These are phyloP conservation scores for Aphanomyces euteiches DNA, from an alignment of 352 stramenopile genomes.

Conservation along the genomic window DNA sequence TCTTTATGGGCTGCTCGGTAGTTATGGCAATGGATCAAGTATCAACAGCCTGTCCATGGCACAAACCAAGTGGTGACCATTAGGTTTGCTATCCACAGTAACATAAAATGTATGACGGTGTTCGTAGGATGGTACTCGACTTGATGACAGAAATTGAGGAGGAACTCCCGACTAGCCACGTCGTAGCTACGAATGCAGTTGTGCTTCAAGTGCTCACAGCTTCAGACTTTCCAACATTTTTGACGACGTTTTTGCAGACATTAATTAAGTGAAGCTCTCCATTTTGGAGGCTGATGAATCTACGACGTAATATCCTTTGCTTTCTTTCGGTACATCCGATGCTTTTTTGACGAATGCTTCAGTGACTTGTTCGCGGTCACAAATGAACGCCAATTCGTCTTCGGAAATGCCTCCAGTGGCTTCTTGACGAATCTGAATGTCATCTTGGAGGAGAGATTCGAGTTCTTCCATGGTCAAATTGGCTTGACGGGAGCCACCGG, in stretches of 20 bases:
- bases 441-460: slow-evolving; percentile 65
- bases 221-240: slow-evolving; percentile 20
- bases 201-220: not conserved
- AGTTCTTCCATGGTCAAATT: slow-evolving; percentile 68
- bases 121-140: not conserved
- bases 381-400: slow-evolving; percentile 58
- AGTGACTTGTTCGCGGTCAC: slow-evolving; percentile 66
- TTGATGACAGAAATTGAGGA: not conserved
- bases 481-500: slow-evolving; percentile 10
- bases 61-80: slow-evolving; percentile 9
- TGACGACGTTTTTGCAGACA: slow-evolving; percentile 9
- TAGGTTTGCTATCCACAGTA: not conserved
- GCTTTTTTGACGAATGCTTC: slow-evolving; percentile 59
- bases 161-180: not conserved
- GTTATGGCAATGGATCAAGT: slow-evolving; percentile 29
- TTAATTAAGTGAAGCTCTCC: slow-evolving; percentile 40
- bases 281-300: slow-evolving; percentile 51
- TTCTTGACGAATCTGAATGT: slow-evolving; percentile 64
- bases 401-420: slow-evolving; percentile 70
- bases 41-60: not conserved
- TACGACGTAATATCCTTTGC: slow-evolving; percentile 73
- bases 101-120: too few relatives aligned
- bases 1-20: not conserved
- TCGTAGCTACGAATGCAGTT: not conserved
- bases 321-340: slow-evolving; percentile 4